A percentile compares a stretch with the other conserved stretches of the same genome.
These are phyloP conservation scores for Vigna radiata DNA, from an alignment of 306 rosid genomes.

Conservation along the genomic window DNA sequence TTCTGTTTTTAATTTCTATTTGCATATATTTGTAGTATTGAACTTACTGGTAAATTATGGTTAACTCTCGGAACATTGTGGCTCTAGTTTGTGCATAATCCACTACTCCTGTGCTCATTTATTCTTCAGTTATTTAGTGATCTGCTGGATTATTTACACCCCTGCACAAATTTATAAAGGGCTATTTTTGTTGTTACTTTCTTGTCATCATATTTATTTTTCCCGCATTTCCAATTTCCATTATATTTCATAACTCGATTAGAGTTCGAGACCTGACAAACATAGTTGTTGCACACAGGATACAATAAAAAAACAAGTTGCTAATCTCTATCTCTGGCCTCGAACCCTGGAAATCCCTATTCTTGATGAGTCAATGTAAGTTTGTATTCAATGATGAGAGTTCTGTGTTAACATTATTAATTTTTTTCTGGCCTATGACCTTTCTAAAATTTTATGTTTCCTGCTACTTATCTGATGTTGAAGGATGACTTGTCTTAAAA, in stretches of 20 bases:
- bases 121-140: slow-evolving; percentile 28
- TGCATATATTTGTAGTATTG: background rate
- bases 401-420: slow-evolving; percentile 1
- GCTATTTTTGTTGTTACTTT: slow-evolving; percentile 19
- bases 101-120: slow-evolving; percentile 7
- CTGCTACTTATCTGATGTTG: slow-evolving; percentile 9
- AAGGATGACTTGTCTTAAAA: background rate
- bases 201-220: background rate
- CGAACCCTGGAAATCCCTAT: slow-evolving; percentile 74
- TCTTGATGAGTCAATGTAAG: slow-evolving; percentile 82
- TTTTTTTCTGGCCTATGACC: background rate
- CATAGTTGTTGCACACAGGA: slow-evolving; percentile 60
- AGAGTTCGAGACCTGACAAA: slow-evolving; percentile 43
- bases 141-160: slow-evolving; percentile 29
- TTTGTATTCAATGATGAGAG: slow-evolving; percentile 23
- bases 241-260: slow-evolving; percentile 15
- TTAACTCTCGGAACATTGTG: slow-evolving; percentile 15
- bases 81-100: slow-evolving; percentile 9
- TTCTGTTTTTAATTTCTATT: background rate
- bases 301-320: slow-evolving; percentile 74
- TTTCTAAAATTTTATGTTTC: slow-evolving; percentile 1
- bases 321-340: slow-evolving; percentile 91
- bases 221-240: background rate
- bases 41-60: slow-evolving; percentile 16
- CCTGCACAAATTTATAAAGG: background rate